Evolutionary conservation across 2,329 filamentous ascomycete species (phyloP), one percentile per base, ranked within the genome.

Genomic region (Cercospora citrullina): DNA sequence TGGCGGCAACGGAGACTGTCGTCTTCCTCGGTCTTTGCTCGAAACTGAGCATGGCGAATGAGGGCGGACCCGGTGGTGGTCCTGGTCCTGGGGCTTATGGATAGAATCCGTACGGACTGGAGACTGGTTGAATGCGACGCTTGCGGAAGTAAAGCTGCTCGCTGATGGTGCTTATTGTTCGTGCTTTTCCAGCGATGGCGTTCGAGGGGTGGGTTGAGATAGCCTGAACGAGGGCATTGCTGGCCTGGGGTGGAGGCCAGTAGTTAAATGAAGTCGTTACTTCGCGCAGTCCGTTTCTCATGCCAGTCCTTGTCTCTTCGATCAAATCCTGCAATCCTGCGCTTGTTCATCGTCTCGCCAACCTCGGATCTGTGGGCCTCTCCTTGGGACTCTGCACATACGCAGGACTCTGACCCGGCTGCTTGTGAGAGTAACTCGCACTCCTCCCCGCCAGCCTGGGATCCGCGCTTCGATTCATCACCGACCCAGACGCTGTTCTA

Each of bases 1-100:
- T 97, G 75, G 95, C 95, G 2, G 95, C 95, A 0, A 98, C 95
- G 0, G 95, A 99, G 83, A 98, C 95, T 45, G 94, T 97, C 3
- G 95, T 97, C 18, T 85, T 99, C 72, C 82, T 98, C 70, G 94
- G 94, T 72, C 83, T 99, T 16, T 96, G 93, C 77, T 93, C 93
- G 12, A 82, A 93, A 69, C 78, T 96, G 75, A 94, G 91, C 75
- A 92, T 91, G 68, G 92, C 91, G 12, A 93, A 91, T 69, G 91
- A 94, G 77, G 91, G 91, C 1, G 75, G 76, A 0, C 65, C 70
- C 10, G 72, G 64, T 65, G 74, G 74, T 23, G 74, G 74, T 14
- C 68, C 62, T 58, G 72, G 71, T 39, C 69, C 69, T 8, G 67
- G 65, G 28, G 71, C 72, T 16, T 73, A 72, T 66, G 69, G 67